Evolutionary conservation across 2,329 filamentous ascomycete genomes (phyloP).

Genomic region (Cytospora chrysosperma): DNA sequence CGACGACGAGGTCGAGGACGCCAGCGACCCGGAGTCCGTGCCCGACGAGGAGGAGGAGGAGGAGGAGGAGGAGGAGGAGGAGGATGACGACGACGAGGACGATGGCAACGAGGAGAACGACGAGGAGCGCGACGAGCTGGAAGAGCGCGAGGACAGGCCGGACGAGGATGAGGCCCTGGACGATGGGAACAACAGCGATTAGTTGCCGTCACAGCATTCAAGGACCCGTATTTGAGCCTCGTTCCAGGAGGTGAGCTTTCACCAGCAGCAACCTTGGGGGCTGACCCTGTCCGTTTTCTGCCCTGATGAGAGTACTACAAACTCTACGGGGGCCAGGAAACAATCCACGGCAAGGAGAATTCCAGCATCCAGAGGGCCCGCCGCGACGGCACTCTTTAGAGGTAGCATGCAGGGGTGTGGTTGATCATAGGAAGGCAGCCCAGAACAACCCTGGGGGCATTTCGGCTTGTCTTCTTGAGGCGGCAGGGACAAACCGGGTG

Average conservation of each 20-base stretch:
- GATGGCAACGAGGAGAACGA: constrained; percentile 47
- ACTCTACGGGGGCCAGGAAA: neutral
- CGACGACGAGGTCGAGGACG: constrained; percentile 40
- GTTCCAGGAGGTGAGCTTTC: neutral
- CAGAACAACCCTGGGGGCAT: neutral
- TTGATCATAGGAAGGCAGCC: neutral
- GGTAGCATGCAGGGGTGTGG: neutral
- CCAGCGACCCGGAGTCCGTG: constrained; percentile 36
- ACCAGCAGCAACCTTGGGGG: neutral
- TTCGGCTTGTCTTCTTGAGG: neutral
- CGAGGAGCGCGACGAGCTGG: constrained; percentile 51
- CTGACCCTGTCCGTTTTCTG: neutral
- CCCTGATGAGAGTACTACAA: neutral
- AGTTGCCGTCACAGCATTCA: constrained; percentile 11
- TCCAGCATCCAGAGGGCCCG: neutral
- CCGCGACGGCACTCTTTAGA: neutral
- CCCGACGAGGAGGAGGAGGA: constrained; percentile 39
- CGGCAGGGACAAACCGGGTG: neutral
- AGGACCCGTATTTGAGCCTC: neutral
- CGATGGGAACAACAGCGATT: constrained; percentile 59
- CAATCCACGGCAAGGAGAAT: no score
- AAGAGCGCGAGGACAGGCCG: constrained; percentile 44
- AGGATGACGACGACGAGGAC: constrained; percentile 48
- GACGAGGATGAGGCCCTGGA: constrained; percentile 62
- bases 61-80: constrained; percentile 46